phyloP scores from a whole-genome alignment of 257 asterid species.

The Solanum chmielewskii region DNA sequence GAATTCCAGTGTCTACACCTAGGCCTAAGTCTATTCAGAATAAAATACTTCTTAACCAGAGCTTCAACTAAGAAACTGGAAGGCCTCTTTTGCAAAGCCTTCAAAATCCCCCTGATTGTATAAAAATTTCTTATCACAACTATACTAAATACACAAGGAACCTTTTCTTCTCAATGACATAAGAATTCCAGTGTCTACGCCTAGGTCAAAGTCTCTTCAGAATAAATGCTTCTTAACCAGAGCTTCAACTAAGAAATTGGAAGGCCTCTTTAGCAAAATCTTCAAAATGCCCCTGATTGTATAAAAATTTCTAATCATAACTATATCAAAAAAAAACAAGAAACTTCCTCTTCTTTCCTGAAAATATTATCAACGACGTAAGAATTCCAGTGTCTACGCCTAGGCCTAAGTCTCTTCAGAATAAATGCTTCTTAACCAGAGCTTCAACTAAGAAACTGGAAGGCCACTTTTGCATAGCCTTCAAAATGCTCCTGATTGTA shows the following conservation, averaged over 20 bases:
- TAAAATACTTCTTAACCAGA: not conserved
- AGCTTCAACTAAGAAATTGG: not conserved
- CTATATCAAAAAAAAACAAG: not conserved
- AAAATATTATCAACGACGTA: not conserved
- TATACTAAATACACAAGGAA: not conserved
- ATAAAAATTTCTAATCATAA: not conserved
- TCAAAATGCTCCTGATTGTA: not conserved
- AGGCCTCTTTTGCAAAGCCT: not conserved
- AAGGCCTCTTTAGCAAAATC: not conserved
- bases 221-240: not conserved
- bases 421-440: not conserved
- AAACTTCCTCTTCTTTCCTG: not conserved
- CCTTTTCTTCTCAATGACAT: not conserved
- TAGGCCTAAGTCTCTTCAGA: not conserved
- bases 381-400: not conserved
- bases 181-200: not conserved
- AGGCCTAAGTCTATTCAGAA: not conserved
- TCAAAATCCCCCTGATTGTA: not conserved
- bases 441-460: not conserved
- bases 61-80: not conserved
- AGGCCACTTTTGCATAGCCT: not conserved
- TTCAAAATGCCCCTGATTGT: not conserved
- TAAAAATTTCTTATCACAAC: not conserved
- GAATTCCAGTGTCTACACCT: not conserved
- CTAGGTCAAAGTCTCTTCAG: not conserved